Evolutionary conservation across 2,329 filamentous ascomycete genomes (phyloP), one percentile per base, ranked within the genome.

Genomic region (Ophiocordyceps camponoti-rufipedis): DNA sequence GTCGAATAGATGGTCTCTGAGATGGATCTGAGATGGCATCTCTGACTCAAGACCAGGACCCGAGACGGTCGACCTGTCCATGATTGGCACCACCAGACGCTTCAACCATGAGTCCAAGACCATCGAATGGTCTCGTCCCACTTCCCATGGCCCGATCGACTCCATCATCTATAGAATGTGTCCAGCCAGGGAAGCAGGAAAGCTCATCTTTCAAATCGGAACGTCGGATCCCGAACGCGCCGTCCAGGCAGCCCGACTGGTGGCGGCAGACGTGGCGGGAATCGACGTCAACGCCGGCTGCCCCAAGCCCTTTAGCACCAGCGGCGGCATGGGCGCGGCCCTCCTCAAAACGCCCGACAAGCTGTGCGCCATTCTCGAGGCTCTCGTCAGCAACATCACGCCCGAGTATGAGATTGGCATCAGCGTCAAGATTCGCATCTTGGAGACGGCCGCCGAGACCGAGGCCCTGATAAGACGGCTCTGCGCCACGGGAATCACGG

Each of bases 211-310:
- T 61, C 91, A 98, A 60, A 79, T 98, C 48, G 91, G 91, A 48
- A 94, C 89, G 1, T 78, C 87, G 10, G 80, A 83, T 48, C 86
- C 91, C 0, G 79, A 82, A 12, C 73, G 80, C 29, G 91, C 91
- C 1, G 88, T 96, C 0, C 67, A 83, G 59, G 88, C 89, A 1
- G 87, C 89, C 2, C 79, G 79, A 45, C 66, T 95, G 14, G 82
- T 98, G 18, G 91, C 88, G 0, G 74, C 68, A 12, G 86, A 96
- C 62, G 91, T 98, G 3, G 80, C 81, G 0, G 91, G 91, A 48
- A 95, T 98, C 54, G 91, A 96, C 60, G 82, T 98, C 50, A 98
- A 98, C 61, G 87, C 91, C 0, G 91, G 91, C n/a, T 98, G 91
- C 58, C 91, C 91, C 1, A 98, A 98, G 63, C 85, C 89, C 0